Base-by-base conservation (phyloP, 176 grass and related monocot species). In the Ensete ventricosum region DNA sequence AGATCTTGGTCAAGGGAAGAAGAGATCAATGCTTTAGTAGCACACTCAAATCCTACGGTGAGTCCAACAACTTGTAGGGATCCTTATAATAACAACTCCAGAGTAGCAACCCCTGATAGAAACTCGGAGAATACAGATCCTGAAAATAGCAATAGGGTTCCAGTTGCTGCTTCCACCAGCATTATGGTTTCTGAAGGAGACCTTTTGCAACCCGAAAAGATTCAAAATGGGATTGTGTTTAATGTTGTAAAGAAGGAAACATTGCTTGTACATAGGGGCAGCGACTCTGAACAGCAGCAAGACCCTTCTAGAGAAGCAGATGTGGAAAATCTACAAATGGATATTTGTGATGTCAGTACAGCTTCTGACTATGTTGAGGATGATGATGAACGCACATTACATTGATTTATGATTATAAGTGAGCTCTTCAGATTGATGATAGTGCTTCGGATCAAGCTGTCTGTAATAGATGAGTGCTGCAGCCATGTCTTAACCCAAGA, bases 151-250 rank as follows among this genome's bases (percentile, higher is more conserved):
- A 74, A 55, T 67, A 87, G 86, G 64, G 58, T 70, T 60, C n/a
- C 79, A 51, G 53, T 86, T 79, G 79, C 76, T 80, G 51, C 54
- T 80, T 86, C 84, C 1, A 78, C 78, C 1, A 92, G 82, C 54
- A 91, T 98, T 23, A 76, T 88, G 63, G 88, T 98, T 69, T 87
- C 94, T 74, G 90, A 98, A 82, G 94, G 94, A 53, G 94, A 98
- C 77, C 77, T 98, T n/a, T 84, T 93, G 82, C 87, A 90, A 74
- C 84, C 94, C 16, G 94, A 93, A 86, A 93, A 84, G 80, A 88
- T 81, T 2, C 73, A 84, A 27, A 91, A 91, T 85, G 94, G 94
- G 67, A 98, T 98, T 84, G 81, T 98, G 80, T 93, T 98, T 73
- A 98, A 98, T 85, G 78, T 98, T 71, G 90, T 98, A 73, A 91